phyloP scores from a whole-genome alignment of 2,329 filamentous ascomycete species.

The Cadophora sp. region DNA sequence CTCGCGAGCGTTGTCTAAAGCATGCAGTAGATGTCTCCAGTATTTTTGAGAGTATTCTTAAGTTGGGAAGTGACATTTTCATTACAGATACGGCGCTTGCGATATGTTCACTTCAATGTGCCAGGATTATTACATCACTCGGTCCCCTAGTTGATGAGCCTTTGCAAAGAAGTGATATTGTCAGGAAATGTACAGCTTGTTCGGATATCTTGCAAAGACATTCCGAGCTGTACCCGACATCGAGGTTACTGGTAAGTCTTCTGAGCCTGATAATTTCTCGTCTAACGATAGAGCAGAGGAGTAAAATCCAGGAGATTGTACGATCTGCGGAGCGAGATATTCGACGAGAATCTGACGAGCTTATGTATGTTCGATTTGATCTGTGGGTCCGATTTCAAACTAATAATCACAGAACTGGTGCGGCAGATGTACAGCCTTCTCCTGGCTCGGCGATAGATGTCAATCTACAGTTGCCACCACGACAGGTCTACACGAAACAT shows the following conservation, averaged over 20 bases:
- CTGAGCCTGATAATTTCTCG: no score
- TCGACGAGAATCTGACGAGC: not conserved
- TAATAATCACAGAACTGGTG: not conserved
- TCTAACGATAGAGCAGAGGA: not conserved
- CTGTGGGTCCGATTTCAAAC: not conserved
- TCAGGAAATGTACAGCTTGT: not conserved
- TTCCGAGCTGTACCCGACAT: constrained; percentile 9
- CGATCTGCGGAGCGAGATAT: not conserved
- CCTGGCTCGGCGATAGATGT: constrained; percentile 13
- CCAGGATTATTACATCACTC: constrained; percentile 1
- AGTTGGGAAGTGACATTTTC: not conserved
- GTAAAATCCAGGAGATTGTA: constrained; percentile 4
- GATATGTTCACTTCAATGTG: constrained; percentile 7
- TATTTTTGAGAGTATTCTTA: constrained; percentile 1
- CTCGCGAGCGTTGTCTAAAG: constrained; percentile 3
- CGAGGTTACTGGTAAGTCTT: constrained; percentile 8
- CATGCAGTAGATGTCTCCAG: constrained; percentile 2
- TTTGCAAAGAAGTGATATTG: not conserved
- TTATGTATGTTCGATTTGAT: not conserved
- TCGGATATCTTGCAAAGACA: not conserved
- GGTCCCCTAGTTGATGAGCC: not conserved
- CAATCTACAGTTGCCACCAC: constrained; percentile 2
- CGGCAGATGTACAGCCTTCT: not conserved
- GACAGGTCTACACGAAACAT: constrained; percentile 8
- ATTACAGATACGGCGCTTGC: constrained; percentile 8